Conservation (phyloP, 1,284 basidiomycete genomes). For the Takashimella koratensis region DNA sequence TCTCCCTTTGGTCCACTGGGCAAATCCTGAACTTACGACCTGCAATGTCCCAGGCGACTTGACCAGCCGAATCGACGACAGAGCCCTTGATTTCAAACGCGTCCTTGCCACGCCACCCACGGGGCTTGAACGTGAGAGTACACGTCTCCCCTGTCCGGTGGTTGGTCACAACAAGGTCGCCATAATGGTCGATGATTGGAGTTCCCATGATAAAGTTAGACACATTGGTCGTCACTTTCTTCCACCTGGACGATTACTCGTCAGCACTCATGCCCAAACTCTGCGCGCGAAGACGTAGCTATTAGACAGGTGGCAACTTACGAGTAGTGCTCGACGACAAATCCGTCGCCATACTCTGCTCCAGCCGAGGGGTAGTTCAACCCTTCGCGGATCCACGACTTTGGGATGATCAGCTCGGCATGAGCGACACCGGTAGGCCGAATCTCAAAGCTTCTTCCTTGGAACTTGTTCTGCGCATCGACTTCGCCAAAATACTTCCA, state of each 20-base stretch:
- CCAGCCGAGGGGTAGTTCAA: constrained; percentile 44
- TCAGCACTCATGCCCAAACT: constrained; percentile 6
- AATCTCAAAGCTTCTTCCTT: constrained; percentile 96
- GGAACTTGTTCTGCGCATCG: constrained; percentile 76
- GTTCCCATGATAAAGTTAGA: constrained; percentile 92
- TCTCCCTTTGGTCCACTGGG: too few relatives aligned
- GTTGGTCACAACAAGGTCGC: constrained; percentile 86
- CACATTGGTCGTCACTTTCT: constrained; percentile 86
- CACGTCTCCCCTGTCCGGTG: constrained; percentile 90
- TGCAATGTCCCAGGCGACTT: constrained; percentile 80
- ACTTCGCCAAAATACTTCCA: constrained; percentile 95
- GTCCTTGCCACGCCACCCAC: constrained; percentile 89
- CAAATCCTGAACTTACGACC: constrained; percentile 54
- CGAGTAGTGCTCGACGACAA: constrained; percentile 47
- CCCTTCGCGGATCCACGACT: constrained; percentile 52
- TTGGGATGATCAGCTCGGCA: constrained; percentile 73
- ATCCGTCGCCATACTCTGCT: constrained; percentile 33
- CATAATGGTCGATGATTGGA: constrained; percentile 95
- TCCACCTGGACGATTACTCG: too few relatives aligned
- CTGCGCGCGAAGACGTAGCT: background rate
- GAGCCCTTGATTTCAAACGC: constrained; percentile 88
- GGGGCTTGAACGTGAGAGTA: constrained; percentile 88
- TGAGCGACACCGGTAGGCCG: constrained; percentile 92
- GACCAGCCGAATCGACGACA: constrained; percentile 66
- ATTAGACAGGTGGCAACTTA: too few relatives aligned